These are phyloP conservation scores for Pistacia vera DNA, from an alignment of 345 rosid species.

Conservation along the genomic window DNA sequence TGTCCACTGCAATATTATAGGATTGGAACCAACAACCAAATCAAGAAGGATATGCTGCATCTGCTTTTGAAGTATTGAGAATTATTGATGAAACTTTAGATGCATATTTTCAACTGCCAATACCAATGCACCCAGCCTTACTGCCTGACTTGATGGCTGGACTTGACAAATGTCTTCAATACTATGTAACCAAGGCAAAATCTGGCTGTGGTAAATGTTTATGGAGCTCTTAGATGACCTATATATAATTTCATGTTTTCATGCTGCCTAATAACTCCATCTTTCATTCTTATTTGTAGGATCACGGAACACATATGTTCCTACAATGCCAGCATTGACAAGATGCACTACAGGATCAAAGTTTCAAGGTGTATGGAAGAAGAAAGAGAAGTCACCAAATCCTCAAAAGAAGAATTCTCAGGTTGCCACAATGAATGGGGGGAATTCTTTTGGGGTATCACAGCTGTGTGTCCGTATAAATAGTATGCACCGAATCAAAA, in stretches of 20 bases:
- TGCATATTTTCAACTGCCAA: conserved; percentile 91
- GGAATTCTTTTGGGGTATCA: conserved; percentile 60
- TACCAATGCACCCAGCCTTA: conserved; percentile 89
- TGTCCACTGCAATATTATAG: conserved; percentile 35
- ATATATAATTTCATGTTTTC: conserved; percentile 11
- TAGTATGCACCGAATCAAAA: conserved; percentile 73
- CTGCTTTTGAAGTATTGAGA: conserved; percentile 79
- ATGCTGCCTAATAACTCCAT: conserved; percentile 24
- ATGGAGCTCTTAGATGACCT: conserved; percentile 22
- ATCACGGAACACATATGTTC: conserved; percentile 70
- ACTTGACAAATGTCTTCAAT: conserved; percentile 85
- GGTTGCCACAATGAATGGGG: conserved; percentile 66
- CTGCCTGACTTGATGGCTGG: conserved; percentile 89
- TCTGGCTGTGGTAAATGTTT: conserved; percentile 81
- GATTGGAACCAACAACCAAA: conserved; percentile 69
- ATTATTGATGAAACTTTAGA: conserved; percentile 84
- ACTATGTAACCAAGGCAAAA: conserved; percentile 80
- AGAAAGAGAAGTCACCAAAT: conserved; percentile 79
- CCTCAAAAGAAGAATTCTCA: conserved; percentile 79
- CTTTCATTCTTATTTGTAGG: conserved; percentile 48
- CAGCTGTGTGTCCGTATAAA: conserved; percentile 83
- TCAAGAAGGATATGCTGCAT: conserved; percentile 77
- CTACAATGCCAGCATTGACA: conserved; percentile 93
- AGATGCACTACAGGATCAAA: conserved; percentile 79
- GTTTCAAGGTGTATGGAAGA: conserved; percentile 92